Base-by-base conservation (phyloP, 1,139 yeast species). In the Starmera stellimalicola region DNA sequence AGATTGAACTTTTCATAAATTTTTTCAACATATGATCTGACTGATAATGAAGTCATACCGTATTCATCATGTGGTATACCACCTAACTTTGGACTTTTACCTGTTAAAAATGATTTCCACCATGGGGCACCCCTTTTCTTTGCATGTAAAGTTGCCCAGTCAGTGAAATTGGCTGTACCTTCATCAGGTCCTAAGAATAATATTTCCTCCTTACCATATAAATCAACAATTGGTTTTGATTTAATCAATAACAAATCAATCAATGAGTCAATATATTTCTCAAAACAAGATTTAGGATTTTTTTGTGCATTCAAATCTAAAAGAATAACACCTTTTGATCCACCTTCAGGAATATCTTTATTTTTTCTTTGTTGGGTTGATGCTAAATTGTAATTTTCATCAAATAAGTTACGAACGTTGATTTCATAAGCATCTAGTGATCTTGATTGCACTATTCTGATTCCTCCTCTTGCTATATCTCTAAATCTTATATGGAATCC, bases 91-190 rank as follows among this genome's bases (percentile, higher is more conserved):
- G 95, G 95, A 31, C 88, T 74, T 65, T 91, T 91, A 48, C 98
- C 98, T 29, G 98, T 91, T 60, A 91, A 80, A 69, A 91, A 91
- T 2, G 97, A 91, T 63, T 87, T 88, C 98, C 98, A 91, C 95
- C 95, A 87, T 42, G 95, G 91, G 33, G 97, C 95, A 42, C 95
- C 95, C 59, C 98, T 78, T 40, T 66, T 64, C 53, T 84, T 77
- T 26, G 98, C 98, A 55, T 91, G 98, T 45, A 77, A 64, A 29
- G 97, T 91, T n/a, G 98, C 98, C 98, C 98, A 91, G 58, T 91
- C 88, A 37, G 88, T 95, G 51, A 83, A 79, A 22, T 80, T 81
- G 24, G 98, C 97, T 39, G 97, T 87, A 59, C 95, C 94, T 67
- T 91, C 98, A 63, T 91, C 98, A 16, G 98, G 98, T 35, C 98